Conservation (phyloP, 1,139 yeast genomes). For the Maudiozyma humilis region DNA sequence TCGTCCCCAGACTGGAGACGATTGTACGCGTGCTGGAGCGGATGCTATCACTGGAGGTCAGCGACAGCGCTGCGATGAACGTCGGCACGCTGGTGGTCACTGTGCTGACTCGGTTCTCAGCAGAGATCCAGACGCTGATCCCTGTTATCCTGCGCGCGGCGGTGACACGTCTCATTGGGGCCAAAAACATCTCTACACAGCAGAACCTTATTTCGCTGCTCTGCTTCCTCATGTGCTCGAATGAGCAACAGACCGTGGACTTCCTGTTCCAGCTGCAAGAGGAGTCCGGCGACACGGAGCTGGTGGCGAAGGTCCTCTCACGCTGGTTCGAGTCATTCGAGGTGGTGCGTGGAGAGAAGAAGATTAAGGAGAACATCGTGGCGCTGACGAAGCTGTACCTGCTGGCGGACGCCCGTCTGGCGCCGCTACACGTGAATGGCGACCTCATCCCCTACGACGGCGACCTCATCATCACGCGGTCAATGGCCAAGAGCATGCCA, state of each 20-base stretch:
- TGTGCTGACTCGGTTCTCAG: constrained; percentile 51
- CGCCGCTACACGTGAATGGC: constrained; percentile 58
- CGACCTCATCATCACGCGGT: constrained; percentile 68
- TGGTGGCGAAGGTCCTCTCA: constrained; percentile 46
- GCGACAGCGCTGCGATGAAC: constrained; percentile 73
- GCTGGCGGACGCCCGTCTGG: constrained; percentile 47
- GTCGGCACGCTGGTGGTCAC: constrained; percentile 64
- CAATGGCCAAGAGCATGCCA: constrained; percentile 67
- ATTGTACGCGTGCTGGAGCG: constrained; percentile 58
- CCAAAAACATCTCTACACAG: constrained; percentile 62
- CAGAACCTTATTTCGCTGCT: constrained; percentile 73
- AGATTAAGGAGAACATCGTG: constrained; percentile 58
- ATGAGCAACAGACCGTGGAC: constrained; percentile 53
- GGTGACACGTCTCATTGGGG: constrained; percentile 52
- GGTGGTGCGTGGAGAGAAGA: constrained; percentile 68
- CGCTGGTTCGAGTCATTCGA: constrained; percentile 83
- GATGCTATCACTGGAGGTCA: constrained; percentile 59
- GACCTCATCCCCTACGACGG: constrained; percentile 55
- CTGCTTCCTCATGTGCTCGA: constrained; percentile 57
- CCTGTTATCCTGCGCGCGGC: constrained; percentile 65
- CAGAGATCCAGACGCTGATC: constrained; percentile 41
- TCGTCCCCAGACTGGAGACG: constrained; percentile 41
- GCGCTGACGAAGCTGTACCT: constrained; percentile 64
- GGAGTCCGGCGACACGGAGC: constrained; percentile 27
- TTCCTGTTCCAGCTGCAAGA: constrained; percentile 42